These are phyloP conservation scores for Calonectria multiphialidica DNA, from an alignment of 2,329 filamentous ascomycete species.

Conservation along the genomic window DNA sequence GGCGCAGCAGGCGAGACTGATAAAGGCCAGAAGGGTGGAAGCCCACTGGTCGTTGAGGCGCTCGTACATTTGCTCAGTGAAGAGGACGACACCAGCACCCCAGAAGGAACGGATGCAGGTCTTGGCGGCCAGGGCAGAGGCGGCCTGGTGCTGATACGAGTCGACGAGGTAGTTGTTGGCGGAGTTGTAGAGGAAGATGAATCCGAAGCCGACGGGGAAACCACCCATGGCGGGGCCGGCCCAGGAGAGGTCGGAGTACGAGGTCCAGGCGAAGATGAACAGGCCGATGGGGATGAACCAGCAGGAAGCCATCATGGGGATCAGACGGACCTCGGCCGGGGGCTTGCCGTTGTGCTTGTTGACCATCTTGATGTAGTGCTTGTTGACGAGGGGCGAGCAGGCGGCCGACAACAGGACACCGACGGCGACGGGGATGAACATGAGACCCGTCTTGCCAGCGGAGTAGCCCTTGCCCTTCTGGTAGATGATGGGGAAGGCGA, in stretches of 20 bases:
- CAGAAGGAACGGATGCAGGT: constrained; percentile 84
- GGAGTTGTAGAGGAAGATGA: constrained; percentile 87
- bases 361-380: constrained; percentile 78
- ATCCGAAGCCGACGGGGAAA: constrained; percentile 80
- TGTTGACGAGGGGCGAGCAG: constrained; percentile 81
- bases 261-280: constrained; percentile 72
- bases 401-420: constrained; percentile 77
- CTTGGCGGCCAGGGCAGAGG: constrained; percentile 84
- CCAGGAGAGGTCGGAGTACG: constrained; percentile 75
- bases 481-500: constrained; percentile 79
- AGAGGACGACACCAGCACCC: constrained; percentile 82
- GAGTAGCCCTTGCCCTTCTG: constrained; percentile 83
- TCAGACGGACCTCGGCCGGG: constrained; percentile 81
- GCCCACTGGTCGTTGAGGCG: constrained; percentile 83
- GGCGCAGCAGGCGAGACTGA: constrained; percentile 81
- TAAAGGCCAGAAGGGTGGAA: constrained; percentile 77
- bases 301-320: constrained; percentile 85
- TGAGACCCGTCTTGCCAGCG: constrained; percentile 80
- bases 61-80: constrained; percentile 85
- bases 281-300: constrained; percentile 75
- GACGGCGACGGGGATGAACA: constrained; percentile 87
- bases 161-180: constrained; percentile 80
- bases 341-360: constrained; percentile 76
- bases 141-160: constrained; percentile 78
- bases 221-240: constrained; percentile 79